Evolutionary conservation across 208 protist species (phyloP).

Genomic region (Angomonas ambiguus): DNA sequence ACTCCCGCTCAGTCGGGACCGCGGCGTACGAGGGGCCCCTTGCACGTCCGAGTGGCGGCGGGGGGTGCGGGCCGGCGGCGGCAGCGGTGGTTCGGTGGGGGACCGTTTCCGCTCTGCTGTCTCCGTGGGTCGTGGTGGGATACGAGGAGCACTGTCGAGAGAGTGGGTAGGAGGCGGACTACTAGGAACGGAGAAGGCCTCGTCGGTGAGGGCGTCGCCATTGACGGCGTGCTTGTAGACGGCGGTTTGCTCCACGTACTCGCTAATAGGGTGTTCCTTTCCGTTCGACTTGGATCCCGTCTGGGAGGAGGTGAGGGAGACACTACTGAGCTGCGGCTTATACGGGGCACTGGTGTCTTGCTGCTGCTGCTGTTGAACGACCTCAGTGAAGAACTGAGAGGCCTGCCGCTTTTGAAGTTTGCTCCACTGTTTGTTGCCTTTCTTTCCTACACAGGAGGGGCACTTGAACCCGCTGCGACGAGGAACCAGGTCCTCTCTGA

Average conservation of each 20-base stretch:
- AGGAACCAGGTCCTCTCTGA: constrained; percentile 32
- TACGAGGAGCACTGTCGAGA: background rate
- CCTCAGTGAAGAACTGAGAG: constrained; percentile 22
- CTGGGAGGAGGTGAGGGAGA: background rate
- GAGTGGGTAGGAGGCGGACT: background rate
- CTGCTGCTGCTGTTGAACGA: constrained; percentile 1
- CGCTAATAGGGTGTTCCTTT: constrained; percentile 29
- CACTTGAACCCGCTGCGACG: constrained; percentile 59
- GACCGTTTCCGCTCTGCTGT: background rate
- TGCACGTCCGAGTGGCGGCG: background rate
- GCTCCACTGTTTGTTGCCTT: constrained; percentile 31
- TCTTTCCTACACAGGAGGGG: constrained; percentile 36
- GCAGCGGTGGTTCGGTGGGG: background rate
- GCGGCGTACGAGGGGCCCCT: background rate
- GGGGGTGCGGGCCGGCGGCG: background rate
- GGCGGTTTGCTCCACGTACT: constrained; percentile 59
- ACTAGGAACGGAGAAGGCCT: background rate
- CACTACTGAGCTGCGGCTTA: background rate
- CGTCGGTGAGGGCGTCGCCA: background rate
- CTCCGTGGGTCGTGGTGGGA: background rate
- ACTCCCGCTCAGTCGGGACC: constrained; percentile 1
- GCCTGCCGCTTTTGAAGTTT: constrained; percentile 41
- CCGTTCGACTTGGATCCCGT: background rate
- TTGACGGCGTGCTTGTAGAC: constrained; percentile 30
- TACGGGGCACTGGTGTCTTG: background rate